phyloP scores from a whole-genome alignment of 108 stramenopile genomes.

The Mediolabrus comicus region DNA sequence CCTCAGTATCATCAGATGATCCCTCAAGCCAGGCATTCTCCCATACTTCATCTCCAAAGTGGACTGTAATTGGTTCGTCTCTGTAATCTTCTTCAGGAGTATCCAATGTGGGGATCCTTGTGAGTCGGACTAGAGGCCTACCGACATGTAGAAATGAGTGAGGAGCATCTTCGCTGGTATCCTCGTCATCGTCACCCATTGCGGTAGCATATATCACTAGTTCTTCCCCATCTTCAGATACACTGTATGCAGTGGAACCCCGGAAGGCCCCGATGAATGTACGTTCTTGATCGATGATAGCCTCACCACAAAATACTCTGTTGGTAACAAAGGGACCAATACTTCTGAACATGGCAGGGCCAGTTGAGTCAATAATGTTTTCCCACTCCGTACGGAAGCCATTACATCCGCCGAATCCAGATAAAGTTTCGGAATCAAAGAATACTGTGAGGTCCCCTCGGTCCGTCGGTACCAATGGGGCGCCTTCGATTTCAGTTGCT shows the following conservation, averaged over 20 bases:
- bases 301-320: background rate
- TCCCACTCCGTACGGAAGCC: background rate
- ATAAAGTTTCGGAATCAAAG: background rate
- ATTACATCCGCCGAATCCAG: background rate
- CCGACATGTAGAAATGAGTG: background rate
- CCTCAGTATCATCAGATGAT: no score
- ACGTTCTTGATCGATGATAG: background rate
- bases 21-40: no score
- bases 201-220: background rate
- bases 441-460: background rate
- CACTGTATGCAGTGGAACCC: background rate
- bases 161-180: background rate
- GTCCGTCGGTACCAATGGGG: background rate
- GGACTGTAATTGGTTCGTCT: no score
- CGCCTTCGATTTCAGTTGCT: background rate
- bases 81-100: background rate
- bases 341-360: background rate
- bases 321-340: background rate
- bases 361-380: background rate
- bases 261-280: background rate
- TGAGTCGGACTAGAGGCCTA: background rate
- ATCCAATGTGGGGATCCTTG: background rate
- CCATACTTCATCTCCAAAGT: no score
- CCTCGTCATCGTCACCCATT: background rate
- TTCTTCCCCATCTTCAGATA: background rate